Conservation (phyloP, 2,329 filamentous ascomycete genomes). For the Talaromyces sp. region DNA sequence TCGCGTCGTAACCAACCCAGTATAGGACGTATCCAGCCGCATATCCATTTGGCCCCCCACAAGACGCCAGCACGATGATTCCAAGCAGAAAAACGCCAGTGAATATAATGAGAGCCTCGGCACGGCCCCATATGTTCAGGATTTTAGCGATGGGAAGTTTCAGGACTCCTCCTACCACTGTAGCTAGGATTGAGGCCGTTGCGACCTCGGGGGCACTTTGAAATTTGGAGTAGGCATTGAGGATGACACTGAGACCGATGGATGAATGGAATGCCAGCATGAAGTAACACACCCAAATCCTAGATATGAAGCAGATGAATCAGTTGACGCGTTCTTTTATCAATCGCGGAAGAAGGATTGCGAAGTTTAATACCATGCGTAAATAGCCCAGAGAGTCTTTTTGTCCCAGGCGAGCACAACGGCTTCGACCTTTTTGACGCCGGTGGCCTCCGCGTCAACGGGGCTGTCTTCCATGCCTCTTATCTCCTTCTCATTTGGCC, state of each 20-base stretch:
- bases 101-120: slow-evolving; percentile 58
- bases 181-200: slow-evolving; percentile 57
- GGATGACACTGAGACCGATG: slow-evolving; percentile 45
- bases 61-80: slow-evolving; percentile 64
- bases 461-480: too few relatives aligned
- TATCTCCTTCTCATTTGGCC: too few relatives aligned
- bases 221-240: slow-evolving; percentile 57
- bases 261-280: slow-evolving; percentile 46
- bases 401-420: slow-evolving; percentile 50
- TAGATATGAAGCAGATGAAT: slow-evolving; percentile 2
- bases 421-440: slow-evolving; percentile 51
- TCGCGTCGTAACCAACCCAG: slow-evolving; percentile 56
- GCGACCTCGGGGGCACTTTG: slow-evolving; percentile 51
- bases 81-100: slow-evolving; percentile 50
- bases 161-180: slow-evolving; percentile 50
- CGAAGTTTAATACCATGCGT: slow-evolving; percentile 32
- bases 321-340: background rate
- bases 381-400: slow-evolving; percentile 35
- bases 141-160: slow-evolving; percentile 37
- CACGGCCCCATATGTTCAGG: slow-evolving; percentile 57
- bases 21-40: slow-evolving; percentile 56
- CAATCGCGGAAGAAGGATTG: background rate
- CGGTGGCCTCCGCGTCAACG: slow-evolving; percentile 11
- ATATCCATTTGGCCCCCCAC: slow-evolving; percentile 62
- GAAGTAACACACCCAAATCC: slow-evolving; percentile 52